Evolutionary conservation across 2,329 filamentous ascomycete genomes (phyloP).

Genomic region (Fusarium praegraminearum): DNA sequence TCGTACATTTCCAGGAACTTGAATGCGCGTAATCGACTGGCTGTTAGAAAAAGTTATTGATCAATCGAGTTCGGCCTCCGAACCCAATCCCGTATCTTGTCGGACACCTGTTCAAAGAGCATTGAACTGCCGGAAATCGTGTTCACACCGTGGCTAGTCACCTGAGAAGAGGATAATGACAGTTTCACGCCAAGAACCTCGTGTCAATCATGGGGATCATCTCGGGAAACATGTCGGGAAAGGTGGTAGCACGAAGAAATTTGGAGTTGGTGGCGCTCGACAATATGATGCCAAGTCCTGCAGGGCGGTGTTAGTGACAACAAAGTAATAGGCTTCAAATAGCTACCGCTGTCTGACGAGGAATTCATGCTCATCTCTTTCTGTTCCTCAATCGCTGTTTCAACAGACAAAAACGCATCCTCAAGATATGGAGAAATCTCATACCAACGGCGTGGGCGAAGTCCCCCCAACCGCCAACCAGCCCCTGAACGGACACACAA

Average conservation of each 20-base stretch:
- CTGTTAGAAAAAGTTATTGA: no score
- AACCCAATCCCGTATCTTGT: no score
- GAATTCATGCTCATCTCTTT: rapidly evolving
- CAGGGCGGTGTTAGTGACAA: background rate
- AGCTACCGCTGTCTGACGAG: background rate
- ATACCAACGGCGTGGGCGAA: background rate
- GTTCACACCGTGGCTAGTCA: no score
- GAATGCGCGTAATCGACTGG: no score
- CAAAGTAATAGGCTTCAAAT: slow-evolving; percentile 13
- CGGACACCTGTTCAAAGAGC: no score
- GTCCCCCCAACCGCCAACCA: background rate
- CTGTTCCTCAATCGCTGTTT: rapidly evolving
- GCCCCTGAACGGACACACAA: background rate
- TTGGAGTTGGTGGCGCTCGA: background rate
- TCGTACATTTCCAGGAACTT: no score
- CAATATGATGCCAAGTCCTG: background rate
- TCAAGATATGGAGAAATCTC: background rate
- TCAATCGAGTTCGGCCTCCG: no score
- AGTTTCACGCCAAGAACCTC: no score
- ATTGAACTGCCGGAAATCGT: no score
- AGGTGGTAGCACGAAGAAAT: background rate
- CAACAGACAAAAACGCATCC: background rate
- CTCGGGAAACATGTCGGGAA: slow-evolving; percentile 29
- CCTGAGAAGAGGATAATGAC: no score
- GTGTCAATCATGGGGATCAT: background rate